Percentiles rank a stretch among this genome's conserved stretches.
Conservation (phyloP, 1,284 basidiomycete genomes). For the Leucoagaricus sp. region DNA sequence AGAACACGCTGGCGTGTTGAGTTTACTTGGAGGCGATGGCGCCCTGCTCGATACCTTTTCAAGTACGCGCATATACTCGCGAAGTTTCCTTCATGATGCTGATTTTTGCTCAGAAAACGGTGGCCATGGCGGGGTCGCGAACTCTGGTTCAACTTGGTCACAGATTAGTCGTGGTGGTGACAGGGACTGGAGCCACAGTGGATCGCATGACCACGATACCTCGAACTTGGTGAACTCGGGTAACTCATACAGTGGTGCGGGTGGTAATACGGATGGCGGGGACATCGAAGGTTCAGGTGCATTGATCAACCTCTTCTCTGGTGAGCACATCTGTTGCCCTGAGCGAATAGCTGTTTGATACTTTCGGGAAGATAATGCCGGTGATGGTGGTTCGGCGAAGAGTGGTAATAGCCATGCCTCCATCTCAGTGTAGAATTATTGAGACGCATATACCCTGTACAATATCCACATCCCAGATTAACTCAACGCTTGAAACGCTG, state of each 20-base stretch:
- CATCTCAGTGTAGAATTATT: background rate
- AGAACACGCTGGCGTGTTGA: background rate
- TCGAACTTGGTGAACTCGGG: conserved; percentile 14
- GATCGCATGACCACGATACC: background rate
- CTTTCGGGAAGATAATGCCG: conserved; percentile 13
- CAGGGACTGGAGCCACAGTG: conserved; percentile 1
- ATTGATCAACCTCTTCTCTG: conserved; percentile 30
- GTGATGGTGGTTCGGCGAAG: conserved; percentile 22
- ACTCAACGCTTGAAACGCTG: background rate
- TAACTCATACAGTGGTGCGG: conserved; percentile 31
- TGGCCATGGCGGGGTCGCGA: conserved; percentile 25
- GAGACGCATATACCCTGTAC: conserved; percentile 21
- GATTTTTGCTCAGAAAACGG: conserved; percentile 21
- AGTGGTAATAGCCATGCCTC: conserved; percentile 20
- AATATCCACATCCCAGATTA: conserved; percentile 1
- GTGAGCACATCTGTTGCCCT: conserved; percentile 4
- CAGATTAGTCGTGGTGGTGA: background rate
- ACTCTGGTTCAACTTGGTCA: conserved; percentile 23
- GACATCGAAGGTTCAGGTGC: conserved; percentile 21
- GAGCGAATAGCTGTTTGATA: background rate
- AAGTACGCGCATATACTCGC: conserved; percentile 9
- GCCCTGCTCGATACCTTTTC: conserved; percentile 3
- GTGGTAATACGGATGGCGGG: conserved; percentile 37
- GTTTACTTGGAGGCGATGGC: background rate
- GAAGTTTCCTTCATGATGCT: background rate